A percentile compares a stretch with the other conserved stretches of the same genome.
Conservation (phyloP, 2,329 filamentous ascomycete species). For the Allantophomopsis lycopodina region DNA sequence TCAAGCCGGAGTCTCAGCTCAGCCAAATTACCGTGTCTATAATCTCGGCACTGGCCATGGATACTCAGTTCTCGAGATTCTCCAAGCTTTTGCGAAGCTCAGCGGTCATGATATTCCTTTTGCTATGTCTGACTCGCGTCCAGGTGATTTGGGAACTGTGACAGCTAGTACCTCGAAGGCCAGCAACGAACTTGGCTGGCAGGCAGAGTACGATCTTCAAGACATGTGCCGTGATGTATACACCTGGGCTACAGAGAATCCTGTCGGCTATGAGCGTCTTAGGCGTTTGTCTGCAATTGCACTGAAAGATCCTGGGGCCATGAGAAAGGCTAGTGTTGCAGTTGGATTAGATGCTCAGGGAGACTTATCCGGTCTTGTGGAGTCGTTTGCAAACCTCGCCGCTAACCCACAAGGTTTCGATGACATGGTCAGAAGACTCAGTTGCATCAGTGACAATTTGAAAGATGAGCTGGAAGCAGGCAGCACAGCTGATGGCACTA, state of each 20-base stretch:
- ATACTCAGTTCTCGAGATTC: slow-evolving; percentile 28
- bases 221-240: slow-evolving; percentile 9
- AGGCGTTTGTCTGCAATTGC: background rate
- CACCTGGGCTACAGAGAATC: slow-evolving; percentile 2
- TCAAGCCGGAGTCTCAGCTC: slow-evolving; percentile 5
- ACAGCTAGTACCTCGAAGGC: slow-evolving; percentile 27
- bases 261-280: slow-evolving; percentile 2
- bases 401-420: background rate
- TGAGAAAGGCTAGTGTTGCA: slow-evolving; percentile 1
- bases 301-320: slow-evolving; percentile 1
- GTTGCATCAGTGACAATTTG: background rate
- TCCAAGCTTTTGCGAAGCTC: slow-evolving; percentile 23
- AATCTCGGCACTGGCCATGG: slow-evolving; percentile 32
- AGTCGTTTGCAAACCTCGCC: background rate
- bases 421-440: slow-evolving; percentile 1
- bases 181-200: slow-evolving; percentile 27
- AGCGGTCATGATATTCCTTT: slow-evolving; percentile 22
- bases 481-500: background rate
- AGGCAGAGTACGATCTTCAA: slow-evolving; percentile 10
- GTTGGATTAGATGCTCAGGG: background rate
- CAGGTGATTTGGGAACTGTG: slow-evolving; percentile 28
- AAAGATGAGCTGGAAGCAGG: background rate
- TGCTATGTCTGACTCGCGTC: slow-evolving; percentile 21
- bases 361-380: background rate
- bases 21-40: slow-evolving; percentile 26